Base-by-base conservation (phyloP, 2,329 filamentous ascomycete genomes). In the Paracamarosporium sp. region DNA sequence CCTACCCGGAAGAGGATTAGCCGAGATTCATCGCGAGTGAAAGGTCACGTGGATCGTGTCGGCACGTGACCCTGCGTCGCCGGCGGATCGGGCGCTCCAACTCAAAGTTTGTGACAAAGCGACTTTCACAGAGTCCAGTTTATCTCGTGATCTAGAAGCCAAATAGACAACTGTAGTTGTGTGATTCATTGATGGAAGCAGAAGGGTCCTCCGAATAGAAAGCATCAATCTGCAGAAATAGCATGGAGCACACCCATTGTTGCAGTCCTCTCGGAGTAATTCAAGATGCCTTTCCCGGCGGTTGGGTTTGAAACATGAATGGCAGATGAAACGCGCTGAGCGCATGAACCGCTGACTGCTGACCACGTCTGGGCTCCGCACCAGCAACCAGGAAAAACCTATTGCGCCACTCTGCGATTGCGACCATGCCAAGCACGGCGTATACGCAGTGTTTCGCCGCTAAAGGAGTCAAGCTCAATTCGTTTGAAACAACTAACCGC, bases 21-120 rank as follows among this genome's bases (percentile, higher is more conserved):
- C 35, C n/a, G n/a, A 41, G 40, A 31, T 41, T 54, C 48, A 13
- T 17, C 43, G 20, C 43, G 20, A 15, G 15, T 30, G 22, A 1
- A 31, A n/a, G n/a, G n/a, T n/a, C n/a, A n/a, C n/a, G n/a, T n/a
- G n/a, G n/a, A n/a, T n/a, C n/a, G 35, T 11, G n/a, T 22, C 17
- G 31, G 36, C 52, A 55, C 44, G 52, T 55, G 52, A 55, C 12
- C 15, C 9, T 25, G n/a, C n/a, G n/a, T n/a, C n/a, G n/a, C n/a
- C n/a, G n/a, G n/a, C n/a, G n/a, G n/a, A n/a, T n/a, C n/a, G n/a
- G n/a, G n/a, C n/a, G n/a, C n/a, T n/a, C n/a, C n/a, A n/a, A n/a
- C n/a, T n/a, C n/a, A n/a, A n/a, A n/a, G n/a, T n/a, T n/a, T n/a
- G n/a, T n/a, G n/a, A n/a, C n/a, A n/a, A n/a, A n/a, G n/a, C n/a